A percentile compares a stretch with the other conserved stretches of the same genome.
Evolutionary conservation across 306 rosid genomes (phyloP).

Genomic region (Rosa multiflora): DNA sequence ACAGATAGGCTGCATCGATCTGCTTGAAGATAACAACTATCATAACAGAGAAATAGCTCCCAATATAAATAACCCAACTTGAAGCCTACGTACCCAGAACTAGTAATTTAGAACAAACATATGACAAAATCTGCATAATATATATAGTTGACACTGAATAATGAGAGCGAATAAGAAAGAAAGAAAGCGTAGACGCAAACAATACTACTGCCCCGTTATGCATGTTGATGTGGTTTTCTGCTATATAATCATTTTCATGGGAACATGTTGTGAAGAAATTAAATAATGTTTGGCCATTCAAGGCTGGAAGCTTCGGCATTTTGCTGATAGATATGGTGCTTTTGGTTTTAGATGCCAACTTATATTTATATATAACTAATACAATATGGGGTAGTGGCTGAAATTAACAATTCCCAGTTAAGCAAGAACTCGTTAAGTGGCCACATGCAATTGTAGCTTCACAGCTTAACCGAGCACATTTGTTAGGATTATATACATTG

Average conservation of each 20-base stretch:
- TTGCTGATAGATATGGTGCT: constrained; percentile 28
- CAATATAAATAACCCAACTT: constrained; percentile 15
- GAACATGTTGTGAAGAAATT: constrained; percentile 52
- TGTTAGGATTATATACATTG: constrained; percentile 30
- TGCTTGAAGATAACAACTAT: constrained; percentile 20
- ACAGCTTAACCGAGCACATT: constrained; percentile 28
- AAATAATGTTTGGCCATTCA: constrained; percentile 23
- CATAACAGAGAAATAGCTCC: constrained; percentile 26
- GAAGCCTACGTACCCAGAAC: not conserved
- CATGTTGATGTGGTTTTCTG: constrained; percentile 5
- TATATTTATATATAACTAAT: constrained; percentile 19
- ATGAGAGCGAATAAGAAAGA: not conserved
- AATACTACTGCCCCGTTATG: constrained; percentile 29
- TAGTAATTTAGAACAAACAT: constrained; percentile 33
- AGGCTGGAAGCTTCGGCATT: constrained; percentile 46
- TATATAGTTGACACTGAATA: constrained; percentile 15
- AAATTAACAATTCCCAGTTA: constrained; percentile 32
- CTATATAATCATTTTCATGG: constrained; percentile 24
- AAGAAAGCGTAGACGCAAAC: constrained; percentile 7
- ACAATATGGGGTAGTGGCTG: constrained; percentile 28
- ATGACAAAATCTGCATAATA: constrained; percentile 44
- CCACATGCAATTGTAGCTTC: constrained; percentile 50
- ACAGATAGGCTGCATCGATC: constrained; percentile 10
- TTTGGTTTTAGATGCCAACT: constrained; percentile 49
- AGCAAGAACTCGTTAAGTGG: constrained; percentile 43